These are phyloP conservation scores for Stentor roeselii DNA, from an alignment of 73 alveolate genomes.

Conservation along the genomic window DNA sequence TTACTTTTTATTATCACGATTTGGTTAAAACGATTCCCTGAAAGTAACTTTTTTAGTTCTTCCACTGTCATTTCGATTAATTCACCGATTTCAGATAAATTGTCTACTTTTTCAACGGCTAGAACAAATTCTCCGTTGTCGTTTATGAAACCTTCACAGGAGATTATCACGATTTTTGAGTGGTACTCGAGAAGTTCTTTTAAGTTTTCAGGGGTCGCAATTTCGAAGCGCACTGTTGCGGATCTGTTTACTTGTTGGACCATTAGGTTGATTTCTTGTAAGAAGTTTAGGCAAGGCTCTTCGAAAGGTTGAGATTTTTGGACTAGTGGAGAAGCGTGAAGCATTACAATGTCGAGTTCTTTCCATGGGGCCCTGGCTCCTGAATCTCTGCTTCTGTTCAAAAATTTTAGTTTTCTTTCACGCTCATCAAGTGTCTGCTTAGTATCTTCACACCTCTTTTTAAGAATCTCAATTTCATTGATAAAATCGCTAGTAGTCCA, in stretches of 20 bases:
- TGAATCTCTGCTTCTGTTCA: not conserved
- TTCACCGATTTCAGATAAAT: slow-evolving; percentile 35
- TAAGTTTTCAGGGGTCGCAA: slow-evolving; percentile 48
- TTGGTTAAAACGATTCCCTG: slow-evolving; percentile 16
- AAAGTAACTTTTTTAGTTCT: slow-evolving; percentile 35
- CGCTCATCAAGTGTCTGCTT: not conserved
- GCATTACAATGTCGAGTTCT: slow-evolving; percentile 17
- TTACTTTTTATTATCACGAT: slow-evolving; percentile 62
- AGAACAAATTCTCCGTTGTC: slow-evolving; percentile 30
- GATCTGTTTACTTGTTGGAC: not conserved
- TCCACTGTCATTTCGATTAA: slow-evolving; percentile 38
- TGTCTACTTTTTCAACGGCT: slow-evolving; percentile 46
- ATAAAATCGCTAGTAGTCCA: not conserved
- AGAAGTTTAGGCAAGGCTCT: not conserved
- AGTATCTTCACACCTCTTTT: not conserved
- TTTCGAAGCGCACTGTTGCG: slow-evolving; percentile 40
- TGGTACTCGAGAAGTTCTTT: slow-evolving; percentile 29
- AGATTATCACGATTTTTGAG: slow-evolving; percentile 50
- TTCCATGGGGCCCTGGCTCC: not conserved
- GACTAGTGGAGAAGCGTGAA: slow-evolving; percentile 8
- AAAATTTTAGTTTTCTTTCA: not conserved
- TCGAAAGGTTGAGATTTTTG: not conserved
- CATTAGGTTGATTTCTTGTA: not conserved
- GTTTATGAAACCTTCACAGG: slow-evolving; percentile 58
- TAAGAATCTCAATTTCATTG: not conserved